phyloP scores from a whole-genome alignment of 495 filamentous ascomycete species.

The Aspergillus homomorphus region DNA sequence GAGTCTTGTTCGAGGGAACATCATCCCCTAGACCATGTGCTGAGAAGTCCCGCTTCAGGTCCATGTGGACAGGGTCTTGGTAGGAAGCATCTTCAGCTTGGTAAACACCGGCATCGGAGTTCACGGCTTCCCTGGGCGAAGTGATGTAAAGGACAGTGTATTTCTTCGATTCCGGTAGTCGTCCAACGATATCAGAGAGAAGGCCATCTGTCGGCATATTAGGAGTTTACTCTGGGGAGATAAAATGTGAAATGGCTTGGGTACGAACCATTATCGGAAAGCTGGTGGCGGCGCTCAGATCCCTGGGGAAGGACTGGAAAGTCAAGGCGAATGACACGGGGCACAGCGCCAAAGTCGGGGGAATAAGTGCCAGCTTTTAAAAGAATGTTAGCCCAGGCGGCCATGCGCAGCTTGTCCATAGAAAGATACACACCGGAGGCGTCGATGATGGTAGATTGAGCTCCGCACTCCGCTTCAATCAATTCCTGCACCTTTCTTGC shows the following conservation, averaged over 20 bases:
- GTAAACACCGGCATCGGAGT: constrained; percentile 43
- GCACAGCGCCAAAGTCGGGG: constrained; percentile 42
- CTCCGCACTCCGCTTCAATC: constrained; percentile 52
- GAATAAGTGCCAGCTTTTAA: constrained; percentile 44
- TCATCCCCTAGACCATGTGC: constrained; percentile 28
- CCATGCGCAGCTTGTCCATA: background rate
- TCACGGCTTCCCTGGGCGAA: constrained; percentile 40
- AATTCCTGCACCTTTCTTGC: constrained; percentile 50
- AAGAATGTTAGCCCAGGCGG: constrained; percentile 16
- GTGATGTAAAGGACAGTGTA: constrained; percentile 66
- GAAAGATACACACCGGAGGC: constrained; percentile 55
- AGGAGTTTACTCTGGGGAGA: constrained; percentile 7
- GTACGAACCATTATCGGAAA: constrained; percentile 48
- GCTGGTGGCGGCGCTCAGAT: constrained; percentile 36
- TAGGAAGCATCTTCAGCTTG: constrained; percentile 50
- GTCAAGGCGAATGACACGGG: constrained; percentile 49
- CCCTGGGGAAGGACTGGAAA: constrained; percentile 48
- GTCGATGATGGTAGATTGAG: constrained; percentile 52
- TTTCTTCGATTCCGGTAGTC: constrained; percentile 51
- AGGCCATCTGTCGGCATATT: constrained; percentile 50
- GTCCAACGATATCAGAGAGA: constrained; percentile 54
- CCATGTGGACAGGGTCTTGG: constrained; percentile 50
- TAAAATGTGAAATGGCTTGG: background rate
- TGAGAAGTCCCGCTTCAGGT: constrained; percentile 57
- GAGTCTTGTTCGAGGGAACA: constrained; percentile 43